Evolutionary conservation across 2,329 filamentous ascomycete species (phyloP).

Genomic region (Colletotrichum sp.): DNA sequence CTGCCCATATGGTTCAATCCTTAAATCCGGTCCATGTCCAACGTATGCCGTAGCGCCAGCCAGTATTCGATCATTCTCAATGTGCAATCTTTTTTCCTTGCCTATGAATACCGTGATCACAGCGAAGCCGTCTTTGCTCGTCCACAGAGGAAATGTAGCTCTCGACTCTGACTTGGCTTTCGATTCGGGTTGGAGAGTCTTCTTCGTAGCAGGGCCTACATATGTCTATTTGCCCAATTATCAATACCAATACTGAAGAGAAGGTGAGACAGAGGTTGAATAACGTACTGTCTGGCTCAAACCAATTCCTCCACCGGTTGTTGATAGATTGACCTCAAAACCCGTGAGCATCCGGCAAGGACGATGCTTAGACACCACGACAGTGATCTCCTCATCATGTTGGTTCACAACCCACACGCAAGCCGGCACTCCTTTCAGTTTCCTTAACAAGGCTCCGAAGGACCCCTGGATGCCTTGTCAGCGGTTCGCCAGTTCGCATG

Average conservation of each 20-base stretch:
- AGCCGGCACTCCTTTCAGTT: not conserved
- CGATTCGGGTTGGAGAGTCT: not conserved
- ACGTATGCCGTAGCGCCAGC: not conserved
- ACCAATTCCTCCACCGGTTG: not conserved
- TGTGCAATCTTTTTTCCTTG: not conserved
- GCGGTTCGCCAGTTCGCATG: not conserved
- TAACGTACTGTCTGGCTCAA: not conserved
- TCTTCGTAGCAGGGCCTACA: not conserved
- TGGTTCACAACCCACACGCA: not conserved
- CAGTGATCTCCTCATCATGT: not conserved
- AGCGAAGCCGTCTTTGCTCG: not conserved
- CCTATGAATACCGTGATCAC: not conserved
- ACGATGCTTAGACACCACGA: not conserved
- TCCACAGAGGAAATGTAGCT: not conserved
- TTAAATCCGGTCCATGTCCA: not conserved
- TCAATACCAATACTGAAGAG: not conserved
- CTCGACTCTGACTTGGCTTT: not conserved
- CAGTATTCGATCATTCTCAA: not conserved
- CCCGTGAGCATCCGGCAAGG: not conserved
- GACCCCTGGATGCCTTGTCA: not conserved
- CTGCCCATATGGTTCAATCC: not conserved
- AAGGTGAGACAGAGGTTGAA: rapidly evolving
- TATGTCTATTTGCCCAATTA: not conserved
- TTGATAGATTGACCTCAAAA: not conserved
- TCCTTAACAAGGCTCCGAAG: not conserved